Evolutionary conservation across 768 basidiomycete genomes (phyloP), one percentile per base, ranked within the genome.

Genomic region (Leccinum disarticulatum): DNA sequence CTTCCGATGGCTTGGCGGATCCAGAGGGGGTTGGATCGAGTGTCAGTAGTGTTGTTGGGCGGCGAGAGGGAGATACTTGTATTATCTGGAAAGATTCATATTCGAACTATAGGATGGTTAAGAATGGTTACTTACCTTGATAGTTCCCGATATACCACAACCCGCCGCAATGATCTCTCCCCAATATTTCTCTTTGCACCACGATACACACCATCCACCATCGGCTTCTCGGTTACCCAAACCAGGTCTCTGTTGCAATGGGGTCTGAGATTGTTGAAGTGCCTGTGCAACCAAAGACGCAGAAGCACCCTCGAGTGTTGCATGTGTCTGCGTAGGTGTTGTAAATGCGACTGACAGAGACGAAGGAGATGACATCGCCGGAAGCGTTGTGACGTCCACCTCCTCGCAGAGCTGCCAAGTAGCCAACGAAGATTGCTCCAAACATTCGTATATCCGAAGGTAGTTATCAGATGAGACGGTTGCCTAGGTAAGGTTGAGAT

Each of bases 111-210:
- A 28, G 35, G 35, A 17, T 28, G 11, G 33, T 43, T 43, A 17
- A 27, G 14, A 19, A 19, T 46, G 43, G 43, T 1, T 15, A 60
- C 79, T 56, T 47, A 95, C 93, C 73, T 96, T 94, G 49, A 98
- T 78, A 22, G 85, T 74, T 0, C 91, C 90, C 59, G 79, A 83
- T 2, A 83, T 80, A 1, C 94, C 95, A 56, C 83, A 83, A 2
- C 86, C 84, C 0, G 86, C 87, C 9, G 93, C 94, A 52, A 98
- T 79, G 19, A 96, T 69, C 69, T 95, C 91, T 2, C 96, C 96
- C 95, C 95, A 97, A 74, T 95, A 97, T 61, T 83, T 81, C 67
- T 98, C 97, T 69, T 93, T 93, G 74, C 95, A 98, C 95, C 95
- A 99, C 8, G 89, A 90, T 47, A 99, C 74, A 58, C 87, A 90